Conservation (phyloP, 345 rosid genomes). For the Lenwebbia sp. region DNA sequence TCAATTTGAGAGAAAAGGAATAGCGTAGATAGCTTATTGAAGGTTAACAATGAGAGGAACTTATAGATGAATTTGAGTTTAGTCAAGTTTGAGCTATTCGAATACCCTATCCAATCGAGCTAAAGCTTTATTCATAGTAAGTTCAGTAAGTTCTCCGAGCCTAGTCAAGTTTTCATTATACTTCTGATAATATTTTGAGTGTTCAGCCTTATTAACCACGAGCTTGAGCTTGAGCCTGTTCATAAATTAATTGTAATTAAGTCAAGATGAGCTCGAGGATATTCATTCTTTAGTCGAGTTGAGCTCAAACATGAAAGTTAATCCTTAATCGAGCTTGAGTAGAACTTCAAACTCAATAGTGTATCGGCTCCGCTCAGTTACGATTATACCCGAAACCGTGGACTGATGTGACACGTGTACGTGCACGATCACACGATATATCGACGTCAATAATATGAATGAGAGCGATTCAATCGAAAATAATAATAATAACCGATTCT, state of each 20-base stretch:
- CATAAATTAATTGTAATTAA: neutral
- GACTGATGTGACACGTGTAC: neutral
- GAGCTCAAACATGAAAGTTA: neutral
- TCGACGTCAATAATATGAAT: neutral
- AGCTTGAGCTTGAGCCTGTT: neutral
- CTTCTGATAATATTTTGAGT: neutral
- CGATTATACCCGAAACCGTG: fast-evolving
- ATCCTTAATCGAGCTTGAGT: neutral
- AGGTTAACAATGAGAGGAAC: neutral
- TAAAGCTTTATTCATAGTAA: neutral
- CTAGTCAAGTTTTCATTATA: neutral
- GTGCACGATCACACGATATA: neutral
- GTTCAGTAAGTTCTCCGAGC: neutral
- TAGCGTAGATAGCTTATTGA: neutral
- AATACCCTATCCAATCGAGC: neutral
- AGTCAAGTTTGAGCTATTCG: neutral
- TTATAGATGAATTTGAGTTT: neutral
- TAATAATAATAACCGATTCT: fast-evolving
- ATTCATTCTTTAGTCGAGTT: neutral
- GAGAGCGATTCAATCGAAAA: too few relatives aligned
- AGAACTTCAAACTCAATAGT: neutral
- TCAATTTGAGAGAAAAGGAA: neutral
- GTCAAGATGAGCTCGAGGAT: neutral
- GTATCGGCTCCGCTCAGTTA: neutral
- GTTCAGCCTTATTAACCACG: neutral